These are phyloP conservation scores for Fulvia fulva DNA, from an alignment of 2,329 filamentous ascomycete species.

Conservation along the genomic window DNA sequence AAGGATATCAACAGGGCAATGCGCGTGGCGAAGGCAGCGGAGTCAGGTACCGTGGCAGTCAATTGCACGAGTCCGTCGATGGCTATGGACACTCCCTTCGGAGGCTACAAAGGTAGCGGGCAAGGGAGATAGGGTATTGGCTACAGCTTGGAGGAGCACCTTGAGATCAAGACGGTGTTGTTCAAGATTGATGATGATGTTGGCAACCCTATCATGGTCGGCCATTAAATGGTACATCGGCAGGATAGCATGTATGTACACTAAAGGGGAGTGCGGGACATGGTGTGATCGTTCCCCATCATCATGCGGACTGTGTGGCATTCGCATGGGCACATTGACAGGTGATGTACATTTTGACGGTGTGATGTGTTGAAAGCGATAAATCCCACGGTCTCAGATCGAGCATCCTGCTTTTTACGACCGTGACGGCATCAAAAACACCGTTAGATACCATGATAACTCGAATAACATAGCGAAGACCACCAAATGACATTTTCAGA, in stretches of 20 bases:
- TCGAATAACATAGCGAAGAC: not conserved
- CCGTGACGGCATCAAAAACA: too few relatives aligned
- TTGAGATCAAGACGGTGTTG: constrained; percentile 24
- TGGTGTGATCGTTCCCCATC: too few relatives aligned
- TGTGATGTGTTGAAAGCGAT: not conserved
- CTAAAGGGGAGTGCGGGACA: too few relatives aligned
- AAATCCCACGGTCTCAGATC: not conserved
- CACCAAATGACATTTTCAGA: not conserved
- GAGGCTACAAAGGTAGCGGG: constrained; percentile 39
- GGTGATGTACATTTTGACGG: not conserved
- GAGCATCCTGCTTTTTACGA: too few relatives aligned
- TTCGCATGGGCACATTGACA: too few relatives aligned
- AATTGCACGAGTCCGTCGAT: constrained; percentile 39
- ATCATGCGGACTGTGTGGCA: too few relatives aligned
- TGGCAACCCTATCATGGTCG: not conserved
- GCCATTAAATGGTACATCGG: not conserved
- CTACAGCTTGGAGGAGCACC: constrained; percentile 20
- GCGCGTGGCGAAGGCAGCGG: constrained; percentile 39
- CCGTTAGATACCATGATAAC: not conserved
- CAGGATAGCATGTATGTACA: not conserved
- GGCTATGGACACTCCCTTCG: constrained; percentile 39
- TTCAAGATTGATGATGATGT: constrained; percentile 21
- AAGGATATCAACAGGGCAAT: constrained; percentile 37
- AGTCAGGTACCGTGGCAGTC: constrained; percentile 39
- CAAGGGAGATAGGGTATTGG: constrained; percentile 18